A percentile compares a stretch with the other conserved stretches of the same genome.
These are phyloP conservation scores for Haplosporangium gracile DNA, from an alignment of 192 early-diverging fungal species.

Conservation along the genomic window DNA sequence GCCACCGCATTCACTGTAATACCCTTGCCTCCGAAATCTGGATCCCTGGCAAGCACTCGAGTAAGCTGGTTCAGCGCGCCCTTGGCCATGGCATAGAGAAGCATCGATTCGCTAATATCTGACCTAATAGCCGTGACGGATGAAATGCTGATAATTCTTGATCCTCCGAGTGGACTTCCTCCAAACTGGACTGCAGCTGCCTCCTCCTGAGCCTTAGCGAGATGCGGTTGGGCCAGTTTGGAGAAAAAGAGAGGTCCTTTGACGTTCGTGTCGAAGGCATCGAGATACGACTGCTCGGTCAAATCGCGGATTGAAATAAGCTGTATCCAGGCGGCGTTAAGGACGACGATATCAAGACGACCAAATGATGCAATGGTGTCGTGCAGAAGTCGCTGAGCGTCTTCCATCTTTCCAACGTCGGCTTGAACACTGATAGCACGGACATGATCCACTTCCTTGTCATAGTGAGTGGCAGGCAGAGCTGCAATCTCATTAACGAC, in stretches of 20 bases:
- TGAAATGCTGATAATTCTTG: conserved; percentile 44
- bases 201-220: conserved; percentile 14
- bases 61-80: conserved; percentile 8
- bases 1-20: conserved; percentile 19
- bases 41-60: conserved; percentile 5
- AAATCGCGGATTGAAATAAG: conserved; percentile 13
- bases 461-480: not conserved
- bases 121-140: not conserved
- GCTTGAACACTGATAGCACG: conserved; percentile 58
- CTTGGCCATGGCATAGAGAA: not conserved
- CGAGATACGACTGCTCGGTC: conserved; percentile 40
- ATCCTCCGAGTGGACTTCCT: conserved; percentile 4
- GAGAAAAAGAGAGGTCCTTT: conserved; percentile 31
- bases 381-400: conserved; percentile 12
- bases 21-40: not conserved
- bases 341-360: conserved; percentile 54
- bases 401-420: conserved; percentile 28
- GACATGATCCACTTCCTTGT: conserved; percentile 15
- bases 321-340: conserved; percentile 47
- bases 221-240: conserved; percentile 35
- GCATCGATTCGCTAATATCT: not conserved
- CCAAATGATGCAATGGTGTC: conserved; percentile 55
- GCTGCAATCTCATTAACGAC: not conserved
- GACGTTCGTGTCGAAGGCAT: conserved; percentile 45
- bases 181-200: not conserved